phyloP scores from a whole-genome alignment of 257 asterid genomes.

The Fraxinus excelsior region DNA sequence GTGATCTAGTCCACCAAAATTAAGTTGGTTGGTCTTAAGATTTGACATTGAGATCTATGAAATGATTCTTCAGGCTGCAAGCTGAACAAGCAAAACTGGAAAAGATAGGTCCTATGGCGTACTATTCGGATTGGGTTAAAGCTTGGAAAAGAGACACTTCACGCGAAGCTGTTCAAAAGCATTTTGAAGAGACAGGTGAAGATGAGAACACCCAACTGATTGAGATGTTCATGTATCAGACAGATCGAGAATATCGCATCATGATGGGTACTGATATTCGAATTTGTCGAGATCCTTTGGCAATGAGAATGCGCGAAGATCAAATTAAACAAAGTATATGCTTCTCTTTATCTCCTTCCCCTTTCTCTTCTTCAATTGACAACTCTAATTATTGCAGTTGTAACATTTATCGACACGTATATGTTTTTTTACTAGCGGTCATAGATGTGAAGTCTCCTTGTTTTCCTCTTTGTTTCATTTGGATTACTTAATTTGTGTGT shows the following conservation, averaged over 20 bases:
- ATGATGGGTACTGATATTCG: constrained; percentile 96
- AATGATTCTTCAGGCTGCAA: constrained; percentile 58
- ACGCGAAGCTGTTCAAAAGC: constrained; percentile 80
- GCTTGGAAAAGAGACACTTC: constrained; percentile 90
- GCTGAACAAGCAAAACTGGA: constrained; percentile 71
- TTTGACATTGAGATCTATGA: constrained; percentile 28
- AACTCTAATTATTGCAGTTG: background rate
- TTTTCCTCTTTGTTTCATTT: constrained; percentile 4
- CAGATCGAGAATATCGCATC: constrained; percentile 86
- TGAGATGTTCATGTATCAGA: constrained; percentile 82
- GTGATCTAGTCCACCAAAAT: constrained; percentile 4
- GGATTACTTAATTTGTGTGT: constrained; percentile 9
- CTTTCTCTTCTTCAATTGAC: background rate
- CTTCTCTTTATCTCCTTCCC: constrained; percentile 16
- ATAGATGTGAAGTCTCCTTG: background rate
- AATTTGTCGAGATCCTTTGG: constrained; percentile 84
- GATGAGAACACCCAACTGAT: constrained; percentile 82
- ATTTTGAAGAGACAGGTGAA: constrained; percentile 97
- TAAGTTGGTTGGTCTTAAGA: background rate
- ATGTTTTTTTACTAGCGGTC: background rate
- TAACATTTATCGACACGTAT: background rate
- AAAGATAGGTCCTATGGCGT: constrained; percentile 73
- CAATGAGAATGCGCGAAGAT: constrained; percentile 91
- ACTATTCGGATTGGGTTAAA: constrained; percentile 89
- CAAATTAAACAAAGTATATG: constrained; percentile 84